Percentiles rank a stretch among this genome's conserved stretches.
Conservation (phyloP, 805 yeast species). For the Yamadazyma kitorensis region DNA sequence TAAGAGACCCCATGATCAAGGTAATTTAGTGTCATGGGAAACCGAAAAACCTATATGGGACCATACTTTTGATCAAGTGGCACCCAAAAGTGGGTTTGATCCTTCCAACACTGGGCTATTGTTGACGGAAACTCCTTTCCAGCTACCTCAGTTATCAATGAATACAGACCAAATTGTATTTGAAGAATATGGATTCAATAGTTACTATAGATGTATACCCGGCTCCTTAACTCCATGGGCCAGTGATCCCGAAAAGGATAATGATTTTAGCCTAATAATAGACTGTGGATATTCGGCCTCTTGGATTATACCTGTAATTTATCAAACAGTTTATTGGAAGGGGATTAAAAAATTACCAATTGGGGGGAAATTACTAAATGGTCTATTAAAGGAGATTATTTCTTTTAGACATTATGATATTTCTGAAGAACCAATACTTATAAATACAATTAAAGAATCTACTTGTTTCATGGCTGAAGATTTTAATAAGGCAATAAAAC, state of each 20-base stretch:
- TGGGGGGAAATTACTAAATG: conserved; percentile 84
- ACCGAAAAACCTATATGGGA: conserved; percentile 90
- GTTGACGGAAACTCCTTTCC: conserved; percentile 77
- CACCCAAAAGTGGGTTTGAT: conserved; percentile 11
- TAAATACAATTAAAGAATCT: conserved; percentile 81
- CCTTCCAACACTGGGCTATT: conserved; percentile 50
- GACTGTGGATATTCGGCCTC: conserved; percentile 90
- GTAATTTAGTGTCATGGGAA: conserved; percentile 90
- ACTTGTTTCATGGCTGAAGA: conserved; percentile 67
- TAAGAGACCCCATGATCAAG: conserved; percentile 83
- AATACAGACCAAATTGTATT: conserved; percentile 89
- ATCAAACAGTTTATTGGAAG: conserved; percentile 72
- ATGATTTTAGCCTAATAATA: conserved; percentile 73
- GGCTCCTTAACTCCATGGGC: conserved; percentile 43
- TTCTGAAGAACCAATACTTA: conserved; percentile 81
- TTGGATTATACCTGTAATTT: conserved; percentile 79
- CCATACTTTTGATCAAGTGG: conserved; percentile 47
- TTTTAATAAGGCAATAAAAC: conserved; percentile 47
- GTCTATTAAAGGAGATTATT: conserved; percentile 76
- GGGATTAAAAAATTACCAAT: conserved; percentile 78
- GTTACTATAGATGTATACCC: conserved; percentile 64
- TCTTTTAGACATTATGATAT: conserved; percentile 92
- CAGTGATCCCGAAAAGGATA: conserved; percentile 9
- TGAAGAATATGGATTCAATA: conserved; percentile 85
- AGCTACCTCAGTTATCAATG: conserved; percentile 75